phyloP scores from a whole-genome alignment of 106 monocot genomes.

The Apostasia shenzhenica region DNA sequence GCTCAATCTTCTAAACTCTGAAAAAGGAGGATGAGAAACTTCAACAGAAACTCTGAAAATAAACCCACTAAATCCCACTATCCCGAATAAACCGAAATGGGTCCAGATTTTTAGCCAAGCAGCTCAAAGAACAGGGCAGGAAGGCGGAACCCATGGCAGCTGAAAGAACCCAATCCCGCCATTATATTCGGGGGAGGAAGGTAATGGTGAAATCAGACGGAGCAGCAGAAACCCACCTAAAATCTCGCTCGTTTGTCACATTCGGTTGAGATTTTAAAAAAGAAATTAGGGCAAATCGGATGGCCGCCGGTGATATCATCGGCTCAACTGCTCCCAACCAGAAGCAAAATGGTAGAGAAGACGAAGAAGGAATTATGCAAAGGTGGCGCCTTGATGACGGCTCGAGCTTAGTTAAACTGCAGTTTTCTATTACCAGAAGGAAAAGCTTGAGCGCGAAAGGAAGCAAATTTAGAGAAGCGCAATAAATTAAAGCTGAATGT shows the following conservation, averaged over 20 bases:
- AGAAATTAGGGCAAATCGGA: not conserved
- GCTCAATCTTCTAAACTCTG: not conserved
- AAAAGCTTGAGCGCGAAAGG: not conserved
- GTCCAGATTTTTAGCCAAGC: not conserved
- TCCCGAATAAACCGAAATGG: not conserved
- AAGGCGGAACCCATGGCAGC: not conserved
- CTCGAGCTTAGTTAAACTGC: not conserved
- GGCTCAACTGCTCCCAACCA: constrained; percentile 30
- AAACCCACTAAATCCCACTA: no score
- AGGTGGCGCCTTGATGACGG: constrained; percentile 5
- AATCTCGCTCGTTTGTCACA: constrained; percentile 1
- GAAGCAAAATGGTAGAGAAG: not conserved
- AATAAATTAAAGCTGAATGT: not conserved
- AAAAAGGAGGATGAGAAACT: not conserved
- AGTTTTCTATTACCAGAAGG: constrained; percentile 2
- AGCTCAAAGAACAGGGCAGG: not conserved
- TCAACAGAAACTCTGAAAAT: not conserved
- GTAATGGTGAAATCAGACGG: not conserved
- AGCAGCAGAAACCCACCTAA: constrained; percentile 2
- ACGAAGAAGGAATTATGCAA: not conserved
- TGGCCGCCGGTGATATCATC: constrained; percentile 9
- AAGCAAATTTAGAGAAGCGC: not conserved
- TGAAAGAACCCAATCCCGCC: not conserved
- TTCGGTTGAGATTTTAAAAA: not conserved
- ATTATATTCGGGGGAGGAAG: no score